Evolutionary conservation across 305 asterid genomes (phyloP).

Genomic region (Rubia peregrina): DNA sequence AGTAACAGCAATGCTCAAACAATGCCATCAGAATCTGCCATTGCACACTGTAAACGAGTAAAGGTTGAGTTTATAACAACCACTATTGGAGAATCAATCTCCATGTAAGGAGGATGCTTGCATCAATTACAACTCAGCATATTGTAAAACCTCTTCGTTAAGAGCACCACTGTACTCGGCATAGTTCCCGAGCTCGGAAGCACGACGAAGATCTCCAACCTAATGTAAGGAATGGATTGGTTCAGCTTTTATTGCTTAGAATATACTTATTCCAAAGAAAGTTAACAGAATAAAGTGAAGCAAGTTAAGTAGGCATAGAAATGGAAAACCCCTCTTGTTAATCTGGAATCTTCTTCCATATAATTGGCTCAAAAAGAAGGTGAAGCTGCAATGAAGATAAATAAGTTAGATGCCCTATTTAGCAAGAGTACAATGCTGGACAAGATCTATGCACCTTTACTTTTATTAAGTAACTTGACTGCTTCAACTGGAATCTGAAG

Average conservation of each 20-base stretch:
- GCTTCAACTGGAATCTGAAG: constrained; percentile 3
- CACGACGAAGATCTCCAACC: too few relatives aligned
- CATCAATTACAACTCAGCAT: too few relatives aligned
- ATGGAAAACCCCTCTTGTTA: constrained; percentile 53
- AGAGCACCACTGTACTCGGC: too few relatives aligned
- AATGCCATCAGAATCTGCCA: too few relatives aligned
- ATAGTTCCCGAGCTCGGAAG: too few relatives aligned
- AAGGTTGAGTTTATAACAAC: too few relatives aligned
- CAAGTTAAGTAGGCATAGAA: background rate
- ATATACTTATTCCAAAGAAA: background rate
- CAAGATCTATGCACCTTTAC: constrained; percentile 52
- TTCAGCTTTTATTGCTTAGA: constrained; percentile 1
- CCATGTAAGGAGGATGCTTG: too few relatives aligned
- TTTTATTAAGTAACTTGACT: constrained; percentile 28
- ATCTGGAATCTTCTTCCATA: constrained; percentile 58
- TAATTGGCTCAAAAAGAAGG: constrained; percentile 65
- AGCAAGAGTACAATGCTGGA: background rate
- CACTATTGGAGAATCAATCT: too few relatives aligned
- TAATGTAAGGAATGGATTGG: constrained; percentile 55
- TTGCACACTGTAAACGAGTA: too few relatives aligned
- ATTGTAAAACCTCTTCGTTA: too few relatives aligned
- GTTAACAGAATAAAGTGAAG: background rate
- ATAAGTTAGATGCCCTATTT: background rate
- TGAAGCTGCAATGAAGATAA: constrained; percentile 46
- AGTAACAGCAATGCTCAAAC: too few relatives aligned